Base-by-base conservation (phyloP, 495 filamentous ascomycete genomes). In the Annulohypoxylon nitens region DNA sequence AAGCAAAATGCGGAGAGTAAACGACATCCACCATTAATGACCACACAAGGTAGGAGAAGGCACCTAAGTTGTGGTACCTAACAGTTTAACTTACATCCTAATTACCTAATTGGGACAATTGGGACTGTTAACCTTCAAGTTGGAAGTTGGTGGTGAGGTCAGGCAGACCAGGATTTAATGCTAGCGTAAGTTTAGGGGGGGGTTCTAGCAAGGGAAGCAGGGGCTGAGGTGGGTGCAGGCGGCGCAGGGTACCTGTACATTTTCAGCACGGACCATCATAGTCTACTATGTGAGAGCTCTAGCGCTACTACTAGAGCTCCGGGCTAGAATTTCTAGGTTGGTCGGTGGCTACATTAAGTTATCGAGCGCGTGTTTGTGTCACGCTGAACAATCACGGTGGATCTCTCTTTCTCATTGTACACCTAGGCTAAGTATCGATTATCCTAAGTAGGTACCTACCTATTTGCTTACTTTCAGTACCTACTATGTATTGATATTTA, bases 1-100 rank as follows among this genome's bases (percentile, higher is more conserved):
- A 51, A 39, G 4, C 4, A 18, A 64, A 73, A 60, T 73, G 70
- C 67, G 71, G 67, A 70, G 62, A 74, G 71, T 63, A 60, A 58
- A 70, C 43, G 62, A 62, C 58, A 65, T 69, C 36, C 7, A 23
- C 20, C 6, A 50, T 50, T 3, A 48, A 48, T 51, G 9, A 50
- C 55, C 39, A 59, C 36, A 6, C 4, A 36, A 36, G 51, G 53
- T 57, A 57, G 14, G 26, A n/a, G 26, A 14, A 54, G 20, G 30
- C n/a, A 55, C 30, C 18, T 25, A 25, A 51, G 20, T 25, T 25
- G 20, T 23, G 1, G 20, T 23, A 25, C 47, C 18, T 48, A 48
- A 48, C 3, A 23, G 20, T 23, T 23, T 23, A 23, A 23, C 20
- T 48, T 18, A 16, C 43, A 18, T 6, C 4, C 43, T 53, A 64